Evolutionary conservation across 495 filamentous ascomycete genomes (phyloP).

Genomic region (Echria macrotheca): DNA sequence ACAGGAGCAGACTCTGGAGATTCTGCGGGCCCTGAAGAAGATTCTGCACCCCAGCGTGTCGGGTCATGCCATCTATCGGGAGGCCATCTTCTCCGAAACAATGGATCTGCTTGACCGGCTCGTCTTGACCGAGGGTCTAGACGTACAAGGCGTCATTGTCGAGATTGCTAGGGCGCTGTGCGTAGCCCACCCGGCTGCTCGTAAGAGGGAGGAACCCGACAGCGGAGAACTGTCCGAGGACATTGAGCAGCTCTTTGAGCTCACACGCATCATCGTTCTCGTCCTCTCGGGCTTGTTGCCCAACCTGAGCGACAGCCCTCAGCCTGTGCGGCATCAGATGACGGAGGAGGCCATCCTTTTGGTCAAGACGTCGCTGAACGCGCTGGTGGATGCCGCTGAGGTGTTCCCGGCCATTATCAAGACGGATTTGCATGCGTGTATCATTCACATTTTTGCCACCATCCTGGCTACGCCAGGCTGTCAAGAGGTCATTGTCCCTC

Average conservation of each 20-base stretch:
- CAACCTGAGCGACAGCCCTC: conserved; percentile 72
- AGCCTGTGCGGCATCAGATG: conserved; percentile 62
- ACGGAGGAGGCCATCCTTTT: conserved; percentile 79
- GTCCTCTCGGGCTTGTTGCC: conserved; percentile 83
- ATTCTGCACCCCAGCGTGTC: conserved; percentile 93
- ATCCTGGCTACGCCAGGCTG: conserved; percentile 83
- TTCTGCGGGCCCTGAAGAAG: conserved; percentile 87
- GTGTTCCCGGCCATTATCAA: conserved; percentile 96
- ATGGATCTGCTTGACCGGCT: conserved; percentile 95
- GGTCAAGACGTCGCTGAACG: conserved; percentile 72
- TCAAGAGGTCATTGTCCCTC: conserved; percentile 82
- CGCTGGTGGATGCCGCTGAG: conserved; percentile 86
- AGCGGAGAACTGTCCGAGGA: conserved; percentile 83
- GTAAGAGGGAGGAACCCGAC: conserved; percentile 58
- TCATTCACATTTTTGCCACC: conserved; percentile 91
- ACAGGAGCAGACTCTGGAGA: conserved; percentile 78
- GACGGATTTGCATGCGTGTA: conserved; percentile 92
- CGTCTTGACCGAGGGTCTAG: conserved; percentile 79
- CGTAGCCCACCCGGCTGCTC: conserved; percentile 81
- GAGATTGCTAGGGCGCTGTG: conserved; percentile 88
- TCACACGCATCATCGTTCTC: conserved; percentile 90
- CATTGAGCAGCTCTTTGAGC: conserved; percentile 95
- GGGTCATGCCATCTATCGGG: conserved; percentile 92
- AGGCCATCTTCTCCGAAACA: conserved; percentile 92
- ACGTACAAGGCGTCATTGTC: conserved; percentile 88